Evolutionary conservation across 169 alveolate genomes (phyloP).

Genomic region (Cryptosporidium andersoni): DNA sequence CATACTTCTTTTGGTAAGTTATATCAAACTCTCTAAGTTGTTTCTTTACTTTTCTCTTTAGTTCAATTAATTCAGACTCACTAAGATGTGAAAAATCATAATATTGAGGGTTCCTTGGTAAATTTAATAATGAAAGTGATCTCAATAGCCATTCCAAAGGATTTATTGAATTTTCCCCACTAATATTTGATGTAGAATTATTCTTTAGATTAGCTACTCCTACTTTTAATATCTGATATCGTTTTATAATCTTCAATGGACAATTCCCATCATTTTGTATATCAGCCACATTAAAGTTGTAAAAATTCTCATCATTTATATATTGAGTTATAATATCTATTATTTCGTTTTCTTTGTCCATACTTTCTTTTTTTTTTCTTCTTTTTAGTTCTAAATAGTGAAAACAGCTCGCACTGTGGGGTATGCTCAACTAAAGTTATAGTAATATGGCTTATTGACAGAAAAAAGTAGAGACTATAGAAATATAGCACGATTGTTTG

Average conservation of each 20-base stretch:
- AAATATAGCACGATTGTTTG: too few species aligned
- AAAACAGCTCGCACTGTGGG: too few species aligned
- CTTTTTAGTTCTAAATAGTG: too few species aligned
- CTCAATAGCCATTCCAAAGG: background rate
- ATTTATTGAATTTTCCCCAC: too few species aligned
- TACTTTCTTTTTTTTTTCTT: too few species aligned
- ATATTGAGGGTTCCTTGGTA: background rate
- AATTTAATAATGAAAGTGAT: background rate
- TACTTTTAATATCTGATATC: background rate
- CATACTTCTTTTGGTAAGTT: conserved; percentile 76
- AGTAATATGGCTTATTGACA: too few species aligned
- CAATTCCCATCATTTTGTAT: background rate
- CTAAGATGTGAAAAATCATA: too few species aligned
- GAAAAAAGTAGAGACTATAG: too few species aligned
- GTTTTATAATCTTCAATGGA: background rate
- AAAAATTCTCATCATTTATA: background rate
- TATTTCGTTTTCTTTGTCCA: too few species aligned
- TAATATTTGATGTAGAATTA: too few species aligned
- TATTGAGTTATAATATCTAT: background rate
- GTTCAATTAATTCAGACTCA: conserved; percentile 46
- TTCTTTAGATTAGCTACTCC: background rate
- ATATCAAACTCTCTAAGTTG: conserved; percentile 86
- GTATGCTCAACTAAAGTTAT: too few species aligned
- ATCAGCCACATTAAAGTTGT: background rate
- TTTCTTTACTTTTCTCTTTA: conserved; percentile 82